Evolutionary conservation across 495 filamentous ascomycete species (phyloP), one percentile per base, ranked within the genome.

Genomic region (Jackrogersella multiformis): DNA sequence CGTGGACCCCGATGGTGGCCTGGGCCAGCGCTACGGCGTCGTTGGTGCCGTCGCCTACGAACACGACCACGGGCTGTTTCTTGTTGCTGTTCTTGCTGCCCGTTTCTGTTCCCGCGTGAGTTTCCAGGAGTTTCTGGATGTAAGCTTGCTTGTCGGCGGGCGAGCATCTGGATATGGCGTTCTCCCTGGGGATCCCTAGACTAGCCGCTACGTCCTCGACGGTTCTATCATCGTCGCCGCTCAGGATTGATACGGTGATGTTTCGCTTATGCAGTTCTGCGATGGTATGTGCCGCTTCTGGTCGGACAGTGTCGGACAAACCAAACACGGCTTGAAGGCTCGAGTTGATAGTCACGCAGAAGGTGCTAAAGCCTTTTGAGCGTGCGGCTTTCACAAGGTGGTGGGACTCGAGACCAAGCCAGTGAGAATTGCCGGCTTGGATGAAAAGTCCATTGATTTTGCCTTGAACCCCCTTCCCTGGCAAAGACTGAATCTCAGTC

Each of bases 41-140:
- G 74, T 95, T 95, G 3, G 89, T 92, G 6, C 92, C 92, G 69
- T 95, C 92, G 41, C 92, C 92, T 66, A 84, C 82, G 76, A 94
- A 93, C 15, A 93, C 63, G 18, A 92, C 82, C 2, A 82, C 61
- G 6, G 74, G 62, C 48, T 28, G 57, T 44, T 46, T 46, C n/a
- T n/a, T n/a, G n/a, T 15, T 16, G 60, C 46, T 76, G n/a, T n/a
- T 73, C 53, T 51, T 61, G n/a, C 23, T 39, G n/a, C 30, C 30
- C 26, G 4, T 38, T 35, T 4, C 12, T 36, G 30, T 23, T 45
- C 1, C 23, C 12, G 42, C 21, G 18, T 34, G 39, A 6, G 26
- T 23, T 35, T 10, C 56, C 18, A 78, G 71, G 54, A 85, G 66
- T 7, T 72, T 38, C 48, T 87, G 74, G 51, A 92, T 78, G 72